Base-by-base conservation (phyloP, 2,329 filamentous ascomycete genomes). In the Arthroderma sp. region DNA sequence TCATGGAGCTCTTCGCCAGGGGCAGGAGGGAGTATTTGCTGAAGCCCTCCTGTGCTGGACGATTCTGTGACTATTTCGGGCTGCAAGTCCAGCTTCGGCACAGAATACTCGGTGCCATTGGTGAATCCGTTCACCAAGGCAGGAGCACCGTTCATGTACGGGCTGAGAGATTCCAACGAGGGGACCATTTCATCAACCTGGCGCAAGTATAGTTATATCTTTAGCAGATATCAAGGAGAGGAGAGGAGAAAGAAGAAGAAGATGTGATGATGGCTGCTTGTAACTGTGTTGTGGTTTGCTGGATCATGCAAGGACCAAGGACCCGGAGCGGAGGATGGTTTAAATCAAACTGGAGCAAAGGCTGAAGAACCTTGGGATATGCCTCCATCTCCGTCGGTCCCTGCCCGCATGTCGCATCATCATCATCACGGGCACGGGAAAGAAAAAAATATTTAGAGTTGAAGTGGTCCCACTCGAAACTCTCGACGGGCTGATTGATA, bases 1-100 rank as follows among this genome's bases (percentile, higher is more conserved):
- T 97, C 91, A 68, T 91, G 85, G 33, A 89, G 74, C 54, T 87
- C 81, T 61, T 85, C 79, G 56, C 78, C 70, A 25, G 77, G 72
- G 2, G 79, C 77, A n/a, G 79, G 73, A 55, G 71, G 75, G 15
- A 86, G 73, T 8, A 44, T n/a, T 23, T 13, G 17, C 15, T 51
- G 44, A 17, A 31, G 25, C 15, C 25, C 23, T 17, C 4, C 44
- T n/a, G 15, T 51, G 25, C 8, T 31, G 15, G 44, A 17, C n/a
- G 44, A 31, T 7, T 28, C 25, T 8, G 44, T 4, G 25, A n/a
- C 19, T n/a, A 17, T 19, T 19, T 33, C 44, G 5, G 44, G 44
- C n/a, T 51, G 44, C 25, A 51, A 17, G 11, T 51, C 44, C 23
- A 51, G 44, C 25, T 51, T 51, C 23, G 44, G n/a, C 7, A 51